These are phyloP conservation scores for Exophiala aquamarina DNA, from an alignment of 2,329 filamentous ascomycete genomes.

Conservation along the genomic window DNA sequence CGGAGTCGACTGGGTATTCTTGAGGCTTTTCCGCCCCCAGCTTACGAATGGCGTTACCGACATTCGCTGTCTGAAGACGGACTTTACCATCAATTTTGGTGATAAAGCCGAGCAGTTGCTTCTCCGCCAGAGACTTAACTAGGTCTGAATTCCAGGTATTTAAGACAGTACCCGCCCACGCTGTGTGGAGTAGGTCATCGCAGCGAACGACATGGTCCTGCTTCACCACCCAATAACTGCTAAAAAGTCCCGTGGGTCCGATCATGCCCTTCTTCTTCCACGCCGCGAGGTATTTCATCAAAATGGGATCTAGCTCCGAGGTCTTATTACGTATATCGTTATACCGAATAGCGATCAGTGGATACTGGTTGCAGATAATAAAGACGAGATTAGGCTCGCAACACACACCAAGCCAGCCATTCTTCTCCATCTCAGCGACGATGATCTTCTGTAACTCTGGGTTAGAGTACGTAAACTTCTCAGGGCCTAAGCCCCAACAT, in stretches of 20 bases:
- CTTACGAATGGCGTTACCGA: conserved; percentile 30
- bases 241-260: conserved; percentile 29
- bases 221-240: conserved; percentile 29
- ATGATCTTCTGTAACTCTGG: conserved; percentile 37
- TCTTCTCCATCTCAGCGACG: conserved; percentile 39
- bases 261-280: conserved; percentile 33
- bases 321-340: conserved; percentile 39
- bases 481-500: conserved; percentile 39
- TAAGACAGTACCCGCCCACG: conserved; percentile 38
- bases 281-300: conserved; percentile 39
- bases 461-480: conserved; percentile 37
- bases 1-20: not conserved
- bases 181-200: conserved; percentile 27
- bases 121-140: conserved; percentile 29
- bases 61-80: conserved; percentile 25
- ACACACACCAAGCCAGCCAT: conserved; percentile 42
- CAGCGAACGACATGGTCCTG: conserved; percentile 29
- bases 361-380: conserved; percentile 46
- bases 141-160: conserved; percentile 37
- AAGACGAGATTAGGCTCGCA: conserved; percentile 42
- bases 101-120: conserved; percentile 31
- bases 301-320: conserved; percentile 31
- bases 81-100: conserved; percentile 27
- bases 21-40: conserved; percentile 11
- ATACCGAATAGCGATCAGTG: conserved; percentile 39